Evolutionary conservation across 441 rosid species (phyloP).

Genomic region (Dalechampia spathulata): DNA sequence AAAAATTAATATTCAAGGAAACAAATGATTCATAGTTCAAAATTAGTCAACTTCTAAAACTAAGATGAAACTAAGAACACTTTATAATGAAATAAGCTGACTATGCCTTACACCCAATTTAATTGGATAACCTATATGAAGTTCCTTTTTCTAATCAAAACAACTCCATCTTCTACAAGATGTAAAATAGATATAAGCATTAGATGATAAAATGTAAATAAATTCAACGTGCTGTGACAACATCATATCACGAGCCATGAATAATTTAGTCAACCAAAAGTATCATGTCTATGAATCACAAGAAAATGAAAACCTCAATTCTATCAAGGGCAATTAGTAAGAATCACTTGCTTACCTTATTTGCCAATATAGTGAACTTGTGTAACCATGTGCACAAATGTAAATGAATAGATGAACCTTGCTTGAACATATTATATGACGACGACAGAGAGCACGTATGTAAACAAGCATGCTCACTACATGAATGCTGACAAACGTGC

Average conservation of each 20-base stretch:
- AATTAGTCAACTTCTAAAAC: neutral
- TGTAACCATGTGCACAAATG: no score
- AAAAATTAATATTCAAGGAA: no score
- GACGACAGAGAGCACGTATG: conserved; percentile 38
- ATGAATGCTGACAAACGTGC: conserved; percentile 35
- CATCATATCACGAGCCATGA: neutral
- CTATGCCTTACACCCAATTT: no score
- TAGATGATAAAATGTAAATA: neutral
- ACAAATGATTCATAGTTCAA: neutral
- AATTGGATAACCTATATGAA: no score
- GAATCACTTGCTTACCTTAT: no score
- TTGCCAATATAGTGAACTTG: no score
- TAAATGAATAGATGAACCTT: neutral
- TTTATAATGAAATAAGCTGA: neutral
- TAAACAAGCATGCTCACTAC: conserved; percentile 22
- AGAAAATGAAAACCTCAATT: conserved; percentile 1
- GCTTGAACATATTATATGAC: conserved; percentile 21
- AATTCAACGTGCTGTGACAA: neutral
- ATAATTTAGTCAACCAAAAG: neutral
- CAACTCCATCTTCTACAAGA: no score
- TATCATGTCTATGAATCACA: neutral
- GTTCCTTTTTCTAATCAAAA: no score
- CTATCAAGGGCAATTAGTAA: no score
- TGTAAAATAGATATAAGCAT: no score
- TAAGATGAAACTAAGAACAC: neutral